phyloP scores from a whole-genome alignment of 108 stramenopile genomes.

The Nannochloropsis gaditana region DNA sequence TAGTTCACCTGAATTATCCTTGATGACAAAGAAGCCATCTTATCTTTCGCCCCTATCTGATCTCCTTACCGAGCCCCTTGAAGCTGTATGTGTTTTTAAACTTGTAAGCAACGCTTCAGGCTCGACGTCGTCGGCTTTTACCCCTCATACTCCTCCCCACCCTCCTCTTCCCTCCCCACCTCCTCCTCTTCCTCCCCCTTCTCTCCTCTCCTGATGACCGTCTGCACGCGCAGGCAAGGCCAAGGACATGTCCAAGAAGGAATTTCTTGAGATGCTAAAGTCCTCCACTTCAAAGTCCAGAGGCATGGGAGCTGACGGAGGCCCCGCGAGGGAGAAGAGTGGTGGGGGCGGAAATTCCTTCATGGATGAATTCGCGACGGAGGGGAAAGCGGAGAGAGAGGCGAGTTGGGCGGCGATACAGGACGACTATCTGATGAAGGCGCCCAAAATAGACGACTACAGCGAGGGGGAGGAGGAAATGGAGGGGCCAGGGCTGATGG shows the following conservation, averaged over 20 bases:
- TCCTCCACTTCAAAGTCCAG: not conserved
- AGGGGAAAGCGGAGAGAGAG: not conserved
- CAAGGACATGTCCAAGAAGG: conserved; percentile 5
- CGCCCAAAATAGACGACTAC: conserved; percentile 1
- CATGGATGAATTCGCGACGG: not conserved
- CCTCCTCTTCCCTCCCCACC: not conserved
- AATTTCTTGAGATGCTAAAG: not conserved
- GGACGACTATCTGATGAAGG: conserved; percentile 19
- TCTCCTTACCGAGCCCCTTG: not conserved
- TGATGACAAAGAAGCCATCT: conserved; percentile 20
- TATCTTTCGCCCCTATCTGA: conserved; percentile 20
- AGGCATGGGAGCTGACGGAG: not conserved
- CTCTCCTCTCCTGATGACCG: not conserved
- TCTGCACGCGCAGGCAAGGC: not conserved
- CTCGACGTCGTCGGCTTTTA: not conserved
- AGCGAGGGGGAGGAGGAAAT: not conserved
- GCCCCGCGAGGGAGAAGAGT: not conserved
- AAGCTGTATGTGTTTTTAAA: too few relatives aligned
- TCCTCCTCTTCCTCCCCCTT: not conserved
- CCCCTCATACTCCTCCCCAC: not conserved
- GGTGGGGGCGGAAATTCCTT: not conserved
- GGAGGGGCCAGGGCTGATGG: not conserved
- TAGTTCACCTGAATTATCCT: conserved; percentile 8
- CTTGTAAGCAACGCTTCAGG: too few relatives aligned
- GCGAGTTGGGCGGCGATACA: conserved; percentile 22